Evolutionary conservation across 208 protist species (phyloP).

Genomic region (Strigomonas culicis): DNA sequence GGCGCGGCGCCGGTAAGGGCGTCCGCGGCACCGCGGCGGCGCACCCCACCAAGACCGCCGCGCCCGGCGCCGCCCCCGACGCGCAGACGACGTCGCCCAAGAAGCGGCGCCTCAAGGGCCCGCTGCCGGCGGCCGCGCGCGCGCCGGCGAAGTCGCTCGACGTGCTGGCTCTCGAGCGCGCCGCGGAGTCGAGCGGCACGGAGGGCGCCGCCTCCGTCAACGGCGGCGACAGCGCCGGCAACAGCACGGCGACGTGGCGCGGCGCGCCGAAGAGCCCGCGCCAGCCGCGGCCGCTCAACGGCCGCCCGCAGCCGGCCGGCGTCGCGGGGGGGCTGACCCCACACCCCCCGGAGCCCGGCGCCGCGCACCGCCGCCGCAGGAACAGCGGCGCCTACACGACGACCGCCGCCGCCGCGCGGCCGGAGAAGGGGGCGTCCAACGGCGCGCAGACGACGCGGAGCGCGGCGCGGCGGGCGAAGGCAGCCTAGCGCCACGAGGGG

Average conservation of each 20-base stretch:
- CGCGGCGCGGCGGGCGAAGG: too few relatives aligned
- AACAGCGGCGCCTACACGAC: neutral
- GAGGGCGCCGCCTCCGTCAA: neutral
- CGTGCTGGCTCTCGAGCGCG: neutral
- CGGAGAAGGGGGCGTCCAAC: conserved; percentile 2
- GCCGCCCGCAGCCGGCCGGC: too few relatives aligned
- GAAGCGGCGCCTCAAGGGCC: too few relatives aligned
- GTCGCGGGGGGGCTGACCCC: neutral
- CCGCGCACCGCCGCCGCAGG: neutral
- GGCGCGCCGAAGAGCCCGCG: neutral
- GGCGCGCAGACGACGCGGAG: neutral
- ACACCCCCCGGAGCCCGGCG: neutral
- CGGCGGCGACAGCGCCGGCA: neutral
- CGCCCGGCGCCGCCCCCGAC: neutral
- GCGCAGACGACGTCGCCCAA: neutral
- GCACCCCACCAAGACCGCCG: neutral
- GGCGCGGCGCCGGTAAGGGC: too few relatives aligned
- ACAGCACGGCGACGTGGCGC: neutral
- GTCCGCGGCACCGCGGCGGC: neutral
- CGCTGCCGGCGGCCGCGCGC: too few relatives aligned
- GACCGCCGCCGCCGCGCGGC: neutral
- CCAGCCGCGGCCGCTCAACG: neutral
- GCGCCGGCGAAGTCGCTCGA: neutral
- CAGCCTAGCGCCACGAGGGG: neutral
- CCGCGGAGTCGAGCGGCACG: neutral